These are phyloP conservation scores for Corylus avellana DNA, from an alignment of 306 rosid genomes.

Conservation along the genomic window DNA sequence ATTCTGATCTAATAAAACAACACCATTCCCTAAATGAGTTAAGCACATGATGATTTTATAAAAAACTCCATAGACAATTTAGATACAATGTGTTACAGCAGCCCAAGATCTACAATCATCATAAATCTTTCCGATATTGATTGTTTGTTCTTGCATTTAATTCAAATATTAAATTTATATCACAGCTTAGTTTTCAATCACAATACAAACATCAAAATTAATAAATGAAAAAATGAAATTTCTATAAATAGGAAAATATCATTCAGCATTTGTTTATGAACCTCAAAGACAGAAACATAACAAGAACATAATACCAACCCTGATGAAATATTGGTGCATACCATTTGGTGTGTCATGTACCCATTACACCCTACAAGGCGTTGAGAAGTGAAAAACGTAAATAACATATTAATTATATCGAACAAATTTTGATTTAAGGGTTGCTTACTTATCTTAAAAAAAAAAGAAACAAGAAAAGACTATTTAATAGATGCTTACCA, in stretches of 20 bases:
- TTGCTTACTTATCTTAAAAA: no score
- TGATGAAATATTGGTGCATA: no score
- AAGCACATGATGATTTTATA: background rate
- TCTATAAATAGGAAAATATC: background rate
- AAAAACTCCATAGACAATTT: background rate
- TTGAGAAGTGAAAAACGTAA: no score
- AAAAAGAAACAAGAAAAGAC: no score
- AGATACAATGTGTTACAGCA: background rate
- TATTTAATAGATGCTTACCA: no score
- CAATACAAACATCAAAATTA: background rate
- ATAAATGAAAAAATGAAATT: no score
- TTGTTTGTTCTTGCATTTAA: slow-evolving; percentile 9
- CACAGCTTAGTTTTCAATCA: background rate
- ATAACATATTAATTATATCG: no score
- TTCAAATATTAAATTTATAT: background rate
- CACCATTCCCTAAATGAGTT: background rate
- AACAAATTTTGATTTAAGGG: no score
- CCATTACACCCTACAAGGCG: no score
- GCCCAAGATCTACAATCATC: background rate
- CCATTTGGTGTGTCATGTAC: no score
- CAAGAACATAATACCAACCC: no score
- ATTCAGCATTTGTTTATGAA: slow-evolving; percentile 16
- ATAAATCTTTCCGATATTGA: background rate
- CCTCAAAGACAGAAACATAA: no score
- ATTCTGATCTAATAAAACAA: background rate